Percentiles rank a stretch among this genome's conserved stretches.
These are phyloP conservation scores for Pochonia chlamydosporia DNA, from an alignment of 2,329 filamentous ascomycete genomes.

Conservation along the genomic window DNA sequence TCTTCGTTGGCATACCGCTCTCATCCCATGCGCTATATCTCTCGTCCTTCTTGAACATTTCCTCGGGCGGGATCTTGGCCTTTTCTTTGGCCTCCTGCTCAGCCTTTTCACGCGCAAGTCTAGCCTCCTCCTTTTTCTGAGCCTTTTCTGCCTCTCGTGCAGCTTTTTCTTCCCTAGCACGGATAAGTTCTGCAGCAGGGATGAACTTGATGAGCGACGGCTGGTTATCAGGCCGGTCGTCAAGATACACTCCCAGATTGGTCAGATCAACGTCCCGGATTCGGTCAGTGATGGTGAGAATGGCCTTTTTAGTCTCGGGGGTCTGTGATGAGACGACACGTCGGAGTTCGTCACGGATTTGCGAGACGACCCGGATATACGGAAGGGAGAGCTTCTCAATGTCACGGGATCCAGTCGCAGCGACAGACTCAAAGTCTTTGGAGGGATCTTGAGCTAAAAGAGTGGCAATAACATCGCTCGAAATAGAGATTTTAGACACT, in stretches of 20 bases:
- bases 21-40: slow-evolving; percentile 73
- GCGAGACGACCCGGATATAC: slow-evolving; percentile 49
- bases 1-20: slow-evolving; percentile 72
- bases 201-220: slow-evolving; percentile 69
- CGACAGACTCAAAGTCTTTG: slow-evolving; percentile 40
- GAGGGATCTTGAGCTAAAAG: slow-evolving; percentile 39
- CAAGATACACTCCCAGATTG: slow-evolving; percentile 78
- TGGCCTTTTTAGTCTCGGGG: slow-evolving; percentile 57
- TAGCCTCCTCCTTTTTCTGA: slow-evolving; percentile 49
- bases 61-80: slow-evolving; percentile 47
- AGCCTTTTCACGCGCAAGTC: slow-evolving; percentile 41
- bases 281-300: slow-evolving; percentile 71
- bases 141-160: slow-evolving; percentile 57
- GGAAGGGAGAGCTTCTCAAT: slow-evolving; percentile 48
- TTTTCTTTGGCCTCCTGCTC: slow-evolving; percentile 52
- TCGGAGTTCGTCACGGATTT: slow-evolving; percentile 57
- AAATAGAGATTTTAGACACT: slow-evolving; percentile 40
- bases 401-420: slow-evolving; percentile 40
- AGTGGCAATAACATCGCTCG: slow-evolving; percentile 35
- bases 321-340: slow-evolving; percentile 41
- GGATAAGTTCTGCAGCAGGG: slow-evolving; percentile 50
- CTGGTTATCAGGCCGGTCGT: slow-evolving; percentile 64
- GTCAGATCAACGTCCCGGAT: slow-evolving; percentile 78
- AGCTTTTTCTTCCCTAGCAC: slow-evolving; percentile 53
- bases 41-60: slow-evolving; percentile 52